Evolutionary conservation across 225 moss, liverwort and hornwort genomes (phyloP).

Genomic region (Antitrichia curtipendula): DNA sequence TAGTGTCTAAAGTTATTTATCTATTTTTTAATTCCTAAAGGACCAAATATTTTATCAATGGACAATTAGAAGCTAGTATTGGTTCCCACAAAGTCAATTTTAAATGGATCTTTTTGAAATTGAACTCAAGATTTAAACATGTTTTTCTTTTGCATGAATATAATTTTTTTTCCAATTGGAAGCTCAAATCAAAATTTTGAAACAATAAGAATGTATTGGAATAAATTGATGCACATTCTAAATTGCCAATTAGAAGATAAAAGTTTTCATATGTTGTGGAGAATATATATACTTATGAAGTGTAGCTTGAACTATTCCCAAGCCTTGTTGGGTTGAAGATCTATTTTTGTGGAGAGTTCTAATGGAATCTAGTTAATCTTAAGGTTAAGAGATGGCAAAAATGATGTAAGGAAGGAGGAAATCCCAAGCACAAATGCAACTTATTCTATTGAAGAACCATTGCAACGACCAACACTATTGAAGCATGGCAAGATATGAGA

Average conservation of each 20-base stretch:
- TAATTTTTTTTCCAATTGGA: neutral
- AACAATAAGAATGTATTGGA: neutral
- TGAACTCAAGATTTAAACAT: neutral
- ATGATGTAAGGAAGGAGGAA: accelerated
- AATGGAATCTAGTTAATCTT: neutral
- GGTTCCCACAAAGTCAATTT: neutral
- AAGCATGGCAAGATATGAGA: neutral
- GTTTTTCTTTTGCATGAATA: neutral
- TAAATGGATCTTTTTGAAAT: neutral
- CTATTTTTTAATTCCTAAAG: neutral
- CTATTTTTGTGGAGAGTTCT: accelerated
- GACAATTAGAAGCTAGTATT: accelerated
- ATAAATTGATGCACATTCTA: neutral
- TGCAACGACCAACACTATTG: accelerated
- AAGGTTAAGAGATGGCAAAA: neutral
- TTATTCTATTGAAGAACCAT: accelerated
- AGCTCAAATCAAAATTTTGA: neutral
- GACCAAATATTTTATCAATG: neutral
- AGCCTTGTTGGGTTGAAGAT: neutral
- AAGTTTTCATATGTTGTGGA: accelerated
- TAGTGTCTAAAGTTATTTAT: neutral
- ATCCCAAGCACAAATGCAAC: neutral
- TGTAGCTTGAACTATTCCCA: accelerated
- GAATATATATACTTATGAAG: neutral
- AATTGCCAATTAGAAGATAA: neutral